Conservation (phyloP, 164 flowering plant species). For the Aristolochia californica region DNA sequence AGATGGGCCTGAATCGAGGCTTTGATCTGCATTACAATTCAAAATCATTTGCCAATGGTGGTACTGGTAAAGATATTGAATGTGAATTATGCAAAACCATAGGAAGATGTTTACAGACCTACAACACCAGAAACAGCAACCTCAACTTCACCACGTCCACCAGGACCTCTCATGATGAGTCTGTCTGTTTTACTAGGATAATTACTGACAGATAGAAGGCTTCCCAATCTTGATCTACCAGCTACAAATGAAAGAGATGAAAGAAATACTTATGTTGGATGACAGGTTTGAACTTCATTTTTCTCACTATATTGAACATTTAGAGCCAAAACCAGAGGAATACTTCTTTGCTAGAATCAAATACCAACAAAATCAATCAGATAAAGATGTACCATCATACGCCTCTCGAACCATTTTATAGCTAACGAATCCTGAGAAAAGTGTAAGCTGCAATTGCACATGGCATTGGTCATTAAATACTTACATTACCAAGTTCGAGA, state of each 20-base stretch:
- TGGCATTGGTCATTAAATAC: not conserved
- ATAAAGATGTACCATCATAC: constrained; percentile 56
- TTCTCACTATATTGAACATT: not conserved
- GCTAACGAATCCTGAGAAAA: constrained; percentile 98
- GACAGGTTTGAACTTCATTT: no score
- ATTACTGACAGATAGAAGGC: constrained; percentile 66
- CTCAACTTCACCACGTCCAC: constrained; percentile 98
- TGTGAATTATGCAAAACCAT: not conserved
- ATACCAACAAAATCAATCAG: not conserved
- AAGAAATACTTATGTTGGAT: not conserved
- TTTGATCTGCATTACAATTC: constrained; percentile 54
- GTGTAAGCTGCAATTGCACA: constrained; percentile 63
- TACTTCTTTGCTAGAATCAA: not conserved
- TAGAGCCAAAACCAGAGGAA: not conserved
- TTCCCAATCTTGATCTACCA: constrained; percentile 79
- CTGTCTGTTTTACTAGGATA: constrained; percentile 67
- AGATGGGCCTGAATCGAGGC: constrained; percentile 50
- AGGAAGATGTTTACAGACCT: constrained; percentile 36
- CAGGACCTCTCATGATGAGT: constrained; percentile 97
- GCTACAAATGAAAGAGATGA: constrained; percentile 32
- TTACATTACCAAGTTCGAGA: no score
- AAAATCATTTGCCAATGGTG: not conserved
- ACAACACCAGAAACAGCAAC: constrained; percentile 93
- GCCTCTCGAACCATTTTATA: constrained; percentile 99
- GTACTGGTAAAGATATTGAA: not conserved